These are phyloP conservation scores for Evernia prunastri DNA, from an alignment of 495 filamentous ascomycete species.

Conservation along the genomic window DNA sequence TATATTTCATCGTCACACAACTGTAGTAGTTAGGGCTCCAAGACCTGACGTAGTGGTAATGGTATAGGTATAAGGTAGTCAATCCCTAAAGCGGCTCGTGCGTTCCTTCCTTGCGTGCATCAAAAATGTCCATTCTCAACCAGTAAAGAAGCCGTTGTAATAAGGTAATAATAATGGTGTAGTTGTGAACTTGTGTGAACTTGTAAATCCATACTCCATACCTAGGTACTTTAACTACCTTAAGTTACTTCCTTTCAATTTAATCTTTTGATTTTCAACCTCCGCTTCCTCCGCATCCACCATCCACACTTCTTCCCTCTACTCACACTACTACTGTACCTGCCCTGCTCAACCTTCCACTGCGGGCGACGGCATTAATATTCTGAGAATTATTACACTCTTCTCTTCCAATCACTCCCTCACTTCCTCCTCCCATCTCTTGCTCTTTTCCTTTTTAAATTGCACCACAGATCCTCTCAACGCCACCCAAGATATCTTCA, in stretches of 20 bases:
- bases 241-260: too few relatives aligned
- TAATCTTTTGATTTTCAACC: background rate
- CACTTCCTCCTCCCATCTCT: background rate
- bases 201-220: too few relatives aligned
- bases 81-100: background rate
- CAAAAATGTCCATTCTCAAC: background rate
- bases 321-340: background rate
- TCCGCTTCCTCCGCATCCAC: too few relatives aligned
- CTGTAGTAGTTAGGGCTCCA: too few relatives aligned
- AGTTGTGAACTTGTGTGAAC: too few relatives aligned
- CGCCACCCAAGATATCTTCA: conserved; percentile 9
- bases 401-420: background rate
- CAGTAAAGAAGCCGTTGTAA: background rate
- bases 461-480: background rate
- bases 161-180: too few relatives aligned
- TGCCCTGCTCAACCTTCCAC: too few relatives aligned
- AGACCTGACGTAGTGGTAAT: background rate
- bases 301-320: background rate
- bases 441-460: background rate
- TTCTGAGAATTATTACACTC: too few relatives aligned
- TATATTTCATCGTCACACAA: too few relatives aligned
- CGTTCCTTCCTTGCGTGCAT: background rate
- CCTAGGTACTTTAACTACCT: too few relatives aligned
- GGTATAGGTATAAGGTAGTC: background rate
- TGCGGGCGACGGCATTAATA: too few relatives aligned